These are phyloP conservation scores for Pisolithus orientalis DNA, from an alignment of 768 basidiomycete species.

Conservation along the genomic window DNA sequence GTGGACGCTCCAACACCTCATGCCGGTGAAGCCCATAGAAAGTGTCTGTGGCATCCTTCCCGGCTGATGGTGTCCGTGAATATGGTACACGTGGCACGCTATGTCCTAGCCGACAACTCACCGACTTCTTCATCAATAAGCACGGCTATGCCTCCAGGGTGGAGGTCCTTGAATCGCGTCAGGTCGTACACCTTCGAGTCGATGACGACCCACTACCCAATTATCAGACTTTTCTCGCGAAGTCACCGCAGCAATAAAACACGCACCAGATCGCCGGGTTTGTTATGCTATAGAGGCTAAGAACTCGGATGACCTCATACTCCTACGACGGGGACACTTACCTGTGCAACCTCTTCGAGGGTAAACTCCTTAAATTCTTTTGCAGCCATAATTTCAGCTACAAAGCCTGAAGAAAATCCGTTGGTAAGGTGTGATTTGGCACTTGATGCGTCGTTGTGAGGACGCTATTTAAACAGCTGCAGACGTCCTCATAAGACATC, in stretches of 20 bases:
- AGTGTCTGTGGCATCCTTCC: constrained; percentile 78
- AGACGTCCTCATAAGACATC: constrained; percentile 1
- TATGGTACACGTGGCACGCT: not conserved
- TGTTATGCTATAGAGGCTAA: constrained; percentile 53
- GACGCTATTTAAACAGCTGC: not conserved
- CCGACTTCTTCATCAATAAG: constrained; percentile 73
- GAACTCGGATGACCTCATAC: not conserved
- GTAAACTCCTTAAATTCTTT: constrained; percentile 40
- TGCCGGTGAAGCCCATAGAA: constrained; percentile 88
- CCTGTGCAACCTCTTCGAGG: constrained; percentile 55
- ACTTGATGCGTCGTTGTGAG: too few relatives aligned
- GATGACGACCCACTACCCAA: constrained; percentile 68
- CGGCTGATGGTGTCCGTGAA: constrained; percentile 40
- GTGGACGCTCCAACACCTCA: constrained; percentile 73
- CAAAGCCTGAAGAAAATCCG: not conserved
- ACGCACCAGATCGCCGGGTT: constrained; percentile 65
- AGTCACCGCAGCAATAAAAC: not conserved
- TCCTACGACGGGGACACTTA: constrained; percentile 14
- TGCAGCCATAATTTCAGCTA: constrained; percentile 16
- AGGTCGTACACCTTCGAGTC: constrained; percentile 84
- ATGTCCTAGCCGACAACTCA: constrained; percentile 25
- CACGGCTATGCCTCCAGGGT: constrained; percentile 78
- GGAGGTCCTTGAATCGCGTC: constrained; percentile 70
- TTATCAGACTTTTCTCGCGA: not conserved
- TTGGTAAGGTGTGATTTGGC: not conserved